Conservation (phyloP, 2,329 filamentous ascomycete species). For the Aurifilum marmelostoma region DNA sequence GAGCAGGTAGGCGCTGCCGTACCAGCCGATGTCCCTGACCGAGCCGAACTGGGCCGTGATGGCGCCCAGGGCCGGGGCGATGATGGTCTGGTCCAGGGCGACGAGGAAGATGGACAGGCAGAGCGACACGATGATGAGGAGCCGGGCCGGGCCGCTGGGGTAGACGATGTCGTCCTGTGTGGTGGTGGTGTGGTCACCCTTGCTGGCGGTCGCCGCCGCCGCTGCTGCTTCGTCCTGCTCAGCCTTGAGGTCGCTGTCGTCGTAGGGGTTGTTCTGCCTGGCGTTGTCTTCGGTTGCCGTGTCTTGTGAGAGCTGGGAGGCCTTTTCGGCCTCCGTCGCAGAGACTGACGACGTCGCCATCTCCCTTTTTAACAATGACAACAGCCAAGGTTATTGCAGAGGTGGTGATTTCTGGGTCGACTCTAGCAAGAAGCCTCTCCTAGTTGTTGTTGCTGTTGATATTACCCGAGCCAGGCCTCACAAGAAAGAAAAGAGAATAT, state of each 20-base stretch:
- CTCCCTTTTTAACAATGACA: not conserved
- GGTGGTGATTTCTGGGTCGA: no score
- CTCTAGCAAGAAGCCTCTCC: no score
- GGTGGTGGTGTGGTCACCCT: not conserved
- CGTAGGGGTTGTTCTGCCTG: not conserved
- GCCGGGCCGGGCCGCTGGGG: conserved; percentile 44
- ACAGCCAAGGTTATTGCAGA: not conserved
- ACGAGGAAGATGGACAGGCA: conserved; percentile 54
- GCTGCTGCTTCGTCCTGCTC: no score
- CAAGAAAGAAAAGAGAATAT: no score
- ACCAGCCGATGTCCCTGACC: conserved; percentile 57
- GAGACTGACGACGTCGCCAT: not conserved
- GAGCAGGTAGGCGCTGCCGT: conserved; percentile 53
- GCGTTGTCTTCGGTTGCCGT: conserved; percentile 1
- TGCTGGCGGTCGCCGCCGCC: not conserved
- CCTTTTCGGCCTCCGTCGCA: conserved; percentile 16
- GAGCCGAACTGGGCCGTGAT: conserved; percentile 51
- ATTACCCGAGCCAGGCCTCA: no score
- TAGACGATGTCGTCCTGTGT: conserved; percentile 39
- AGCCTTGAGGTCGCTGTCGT: not conserved
- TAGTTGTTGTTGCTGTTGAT: no score
- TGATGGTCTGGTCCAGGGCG: conserved; percentile 56
- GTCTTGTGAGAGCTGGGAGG: not conserved
- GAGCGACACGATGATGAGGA: conserved; percentile 48
- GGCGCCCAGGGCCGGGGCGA: conserved; percentile 55